These are phyloP conservation scores for Paramecium caudatum DNA, from an alignment of 73 alveolate species.

Conservation along the genomic window DNA sequence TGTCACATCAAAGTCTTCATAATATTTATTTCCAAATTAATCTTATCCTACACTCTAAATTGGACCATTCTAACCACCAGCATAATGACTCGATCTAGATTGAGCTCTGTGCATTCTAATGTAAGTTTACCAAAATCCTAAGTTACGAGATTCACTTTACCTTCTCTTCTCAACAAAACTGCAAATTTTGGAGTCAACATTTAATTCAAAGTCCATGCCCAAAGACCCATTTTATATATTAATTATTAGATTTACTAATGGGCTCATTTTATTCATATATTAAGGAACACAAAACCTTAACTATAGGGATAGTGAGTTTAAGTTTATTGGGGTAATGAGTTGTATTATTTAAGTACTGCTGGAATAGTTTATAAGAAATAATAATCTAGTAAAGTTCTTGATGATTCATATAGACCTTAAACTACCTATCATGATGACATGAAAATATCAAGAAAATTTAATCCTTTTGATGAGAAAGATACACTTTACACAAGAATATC, in stretches of 20 bases:
- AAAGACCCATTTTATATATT: conserved; percentile 65
- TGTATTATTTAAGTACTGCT: neutral
- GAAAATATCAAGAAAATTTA: neutral
- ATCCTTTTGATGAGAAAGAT: conserved; percentile 6
- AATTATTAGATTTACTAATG: conserved; percentile 11
- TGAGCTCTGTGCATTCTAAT: conserved; percentile 74
- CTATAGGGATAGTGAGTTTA: neutral
- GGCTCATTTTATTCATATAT: conserved; percentile 1
- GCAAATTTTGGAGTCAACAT: conserved; percentile 78
- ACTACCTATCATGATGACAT: neutral
- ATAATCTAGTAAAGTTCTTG: too few species aligned
- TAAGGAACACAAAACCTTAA: neutral
- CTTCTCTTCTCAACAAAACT: conserved; percentile 75
- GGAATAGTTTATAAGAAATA: neutral
- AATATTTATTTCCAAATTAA: conserved; percentile 74
- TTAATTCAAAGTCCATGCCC: conserved; percentile 76
- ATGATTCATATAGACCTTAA: neutral
- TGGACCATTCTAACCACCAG: conserved; percentile 76
- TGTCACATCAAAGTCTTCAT: conserved; percentile 77
- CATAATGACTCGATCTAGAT: conserved; percentile 75
- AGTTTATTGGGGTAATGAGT: neutral
- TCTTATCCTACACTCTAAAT: conserved; percentile 67
- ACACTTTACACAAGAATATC: conserved; percentile 26
- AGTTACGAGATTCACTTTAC: neutral
- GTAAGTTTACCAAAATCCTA: conserved; percentile 70